These are phyloP conservation scores for Fagopyrum homotropicum DNA, from an alignment of 148 eudicot genomes.

Conservation along the genomic window DNA sequence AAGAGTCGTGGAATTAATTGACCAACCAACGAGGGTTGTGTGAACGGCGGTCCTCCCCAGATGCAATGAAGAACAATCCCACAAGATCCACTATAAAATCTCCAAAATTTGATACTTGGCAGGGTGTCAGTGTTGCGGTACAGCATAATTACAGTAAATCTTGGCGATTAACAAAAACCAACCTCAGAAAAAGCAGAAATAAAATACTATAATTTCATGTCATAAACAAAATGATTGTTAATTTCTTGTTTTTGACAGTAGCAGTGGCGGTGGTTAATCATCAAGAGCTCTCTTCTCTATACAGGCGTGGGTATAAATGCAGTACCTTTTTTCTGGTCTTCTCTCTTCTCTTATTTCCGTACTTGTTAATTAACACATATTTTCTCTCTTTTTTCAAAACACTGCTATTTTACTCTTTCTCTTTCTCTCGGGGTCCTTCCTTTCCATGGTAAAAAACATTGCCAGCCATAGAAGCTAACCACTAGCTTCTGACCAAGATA, in stretches of 20 bases:
- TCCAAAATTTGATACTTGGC: conserved; percentile 41
- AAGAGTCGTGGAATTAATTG: not conserved
- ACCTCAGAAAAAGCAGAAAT: conserved; percentile 1
- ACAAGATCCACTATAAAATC: conserved; percentile 19
- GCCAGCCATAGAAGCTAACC: not conserved
- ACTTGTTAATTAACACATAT: conserved; percentile 4
- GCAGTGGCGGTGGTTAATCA: conserved; percentile 89
- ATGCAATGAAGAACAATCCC: conserved; percentile 26
- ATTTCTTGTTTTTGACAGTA: conserved; percentile 10
- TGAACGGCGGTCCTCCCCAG: conserved; percentile 29
- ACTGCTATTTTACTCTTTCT: conserved; percentile 16
- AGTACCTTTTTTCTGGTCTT: conserved; percentile 33
- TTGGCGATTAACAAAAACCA: conserved; percentile 7
- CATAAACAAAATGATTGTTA: conserved; percentile 3
- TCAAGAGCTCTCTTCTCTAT: conserved; percentile 70
- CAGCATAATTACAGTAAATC: conserved; percentile 20
- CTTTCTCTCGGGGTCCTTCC: conserved; percentile 13
- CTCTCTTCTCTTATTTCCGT: conserved; percentile 4
- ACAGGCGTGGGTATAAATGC: conserved; percentile 86
- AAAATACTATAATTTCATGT: not conserved
- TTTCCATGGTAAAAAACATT: conserved; percentile 7
- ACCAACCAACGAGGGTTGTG: not conserved
- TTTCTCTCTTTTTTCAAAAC: not conserved
- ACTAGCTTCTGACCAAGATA: not conserved
- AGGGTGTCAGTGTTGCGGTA: conserved; percentile 47